A percentile compares a stretch with the other conserved stretches of the same genome.
These are phyloP conservation scores for Blastobotrys petasosporus DNA, from an alignment of 1,139 yeast genomes.

Conservation along the genomic window DNA sequence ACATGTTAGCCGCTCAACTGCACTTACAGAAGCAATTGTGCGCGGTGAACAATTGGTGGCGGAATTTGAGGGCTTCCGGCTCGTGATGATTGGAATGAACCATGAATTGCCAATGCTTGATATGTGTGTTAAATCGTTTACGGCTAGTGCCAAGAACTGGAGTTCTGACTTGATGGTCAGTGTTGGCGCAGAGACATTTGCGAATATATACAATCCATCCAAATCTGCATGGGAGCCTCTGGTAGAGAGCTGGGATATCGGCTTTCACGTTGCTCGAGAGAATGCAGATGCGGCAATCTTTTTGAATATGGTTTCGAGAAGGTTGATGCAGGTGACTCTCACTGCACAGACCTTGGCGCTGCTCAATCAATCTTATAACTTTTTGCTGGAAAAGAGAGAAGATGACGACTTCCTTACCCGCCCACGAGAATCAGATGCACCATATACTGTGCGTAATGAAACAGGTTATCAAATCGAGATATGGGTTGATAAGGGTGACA, in stretches of 20 bases:
- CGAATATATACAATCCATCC: conserved; percentile 83
- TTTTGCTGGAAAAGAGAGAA: conserved; percentile 61
- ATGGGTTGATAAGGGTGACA: conserved; percentile 54
- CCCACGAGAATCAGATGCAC: conserved; percentile 75
- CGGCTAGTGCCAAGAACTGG: conserved; percentile 76
- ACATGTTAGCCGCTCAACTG: conserved; percentile 7
- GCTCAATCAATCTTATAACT: conserved; percentile 45
- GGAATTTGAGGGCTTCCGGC: conserved; percentile 72
- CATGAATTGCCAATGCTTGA: conserved; percentile 92
- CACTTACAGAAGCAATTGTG: conserved; percentile 24
- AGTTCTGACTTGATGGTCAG: conserved; percentile 68
- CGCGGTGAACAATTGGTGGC: conserved; percentile 70
- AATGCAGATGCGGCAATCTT: conserved; percentile 40
- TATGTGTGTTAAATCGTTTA: conserved; percentile 69
- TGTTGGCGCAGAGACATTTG: conserved; percentile 58
- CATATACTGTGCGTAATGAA: conserved; percentile 74
- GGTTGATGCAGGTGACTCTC: conserved; percentile 71
- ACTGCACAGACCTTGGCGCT: conserved; percentile 60
- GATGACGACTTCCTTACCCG: conserved; percentile 46
- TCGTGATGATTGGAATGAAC: conserved; percentile 86
- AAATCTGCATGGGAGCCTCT: conserved; percentile 96
- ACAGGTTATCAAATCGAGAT: conserved; percentile 76
- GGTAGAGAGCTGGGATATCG: conserved; percentile 81
- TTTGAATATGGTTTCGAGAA: conserved; percentile 65
- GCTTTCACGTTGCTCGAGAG: conserved; percentile 58